phyloP scores from a whole-genome alignment of 768 basidiomycete species.

The Calocybe gangraenosa region DNA sequence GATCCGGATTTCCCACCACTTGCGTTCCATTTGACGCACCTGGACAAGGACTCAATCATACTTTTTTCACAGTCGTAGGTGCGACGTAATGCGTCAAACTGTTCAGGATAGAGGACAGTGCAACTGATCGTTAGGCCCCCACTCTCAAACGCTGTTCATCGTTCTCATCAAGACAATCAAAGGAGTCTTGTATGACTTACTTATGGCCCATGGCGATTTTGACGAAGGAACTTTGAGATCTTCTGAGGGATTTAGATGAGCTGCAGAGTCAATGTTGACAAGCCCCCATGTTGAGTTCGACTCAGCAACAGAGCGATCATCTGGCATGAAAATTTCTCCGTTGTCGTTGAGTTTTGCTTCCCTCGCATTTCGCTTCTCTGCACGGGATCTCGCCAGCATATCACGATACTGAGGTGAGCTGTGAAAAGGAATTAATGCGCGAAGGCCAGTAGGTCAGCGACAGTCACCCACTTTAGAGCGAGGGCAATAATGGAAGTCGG shows the following conservation, averaged over 20 bases:
- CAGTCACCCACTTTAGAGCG: conserved; percentile 67
- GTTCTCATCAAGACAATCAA: conserved; percentile 8
- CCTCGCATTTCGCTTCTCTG: conserved; percentile 67
- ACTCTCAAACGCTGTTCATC: conserved; percentile 76
- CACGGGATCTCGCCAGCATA: conserved; percentile 71
- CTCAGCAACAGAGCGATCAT: conserved; percentile 77
- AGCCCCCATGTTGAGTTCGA: conserved; percentile 91
- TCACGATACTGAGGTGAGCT: conserved; percentile 84
- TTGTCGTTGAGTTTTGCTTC: conserved; percentile 57
- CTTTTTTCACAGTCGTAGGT: conserved; percentile 94
- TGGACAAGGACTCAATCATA: conserved; percentile 88
- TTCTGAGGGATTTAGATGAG: conserved; percentile 67
- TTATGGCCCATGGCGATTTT: conserved; percentile 77
- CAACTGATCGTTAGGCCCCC: conserved; percentile 89
- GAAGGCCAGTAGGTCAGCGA: background rate
- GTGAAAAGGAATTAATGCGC: conserved; percentile 5
- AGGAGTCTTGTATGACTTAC: conserved; percentile 38
- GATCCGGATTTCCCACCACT: conserved; percentile 96
- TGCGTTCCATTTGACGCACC: conserved; percentile 95
- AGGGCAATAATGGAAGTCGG: conserved; percentile 97
- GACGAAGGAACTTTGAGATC: conserved; percentile 73
- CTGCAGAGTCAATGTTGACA: conserved; percentile 73
- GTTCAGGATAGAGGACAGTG: conserved; percentile 92
- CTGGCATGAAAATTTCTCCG: conserved; percentile 89
- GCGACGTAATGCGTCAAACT: conserved; percentile 89